phyloP scores from a whole-genome alignment of 305 asterid species.

The Plantago coronopus region DNA sequence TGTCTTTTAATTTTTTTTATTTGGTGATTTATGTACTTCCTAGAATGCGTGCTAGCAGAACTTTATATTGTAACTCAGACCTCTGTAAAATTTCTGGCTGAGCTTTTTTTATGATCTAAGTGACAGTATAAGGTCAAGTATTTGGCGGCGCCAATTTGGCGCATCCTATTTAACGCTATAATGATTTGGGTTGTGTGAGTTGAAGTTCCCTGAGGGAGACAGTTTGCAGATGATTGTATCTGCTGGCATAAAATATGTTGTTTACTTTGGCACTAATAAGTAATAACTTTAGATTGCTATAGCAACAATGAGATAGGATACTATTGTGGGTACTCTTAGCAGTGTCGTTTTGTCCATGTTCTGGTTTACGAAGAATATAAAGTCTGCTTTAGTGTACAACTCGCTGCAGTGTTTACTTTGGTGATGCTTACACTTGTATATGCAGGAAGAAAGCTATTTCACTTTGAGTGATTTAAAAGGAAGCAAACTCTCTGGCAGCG shows the following conservation, averaged over 20 bases:
- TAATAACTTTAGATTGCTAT: not conserved
- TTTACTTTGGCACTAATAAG: conserved; percentile 13
- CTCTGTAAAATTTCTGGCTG: conserved; percentile 17
- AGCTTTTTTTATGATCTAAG: not conserved
- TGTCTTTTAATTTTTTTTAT: not conserved
- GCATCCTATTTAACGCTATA: not conserved
- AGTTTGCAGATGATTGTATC: conserved; percentile 5
- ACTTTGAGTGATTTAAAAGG: conserved; percentile 76
- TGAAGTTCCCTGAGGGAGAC: not conserved
- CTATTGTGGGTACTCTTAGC: not conserved
- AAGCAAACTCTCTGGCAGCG: conserved; percentile 83
- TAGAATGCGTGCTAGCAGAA: not conserved
- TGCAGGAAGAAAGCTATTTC: conserved; percentile 82
- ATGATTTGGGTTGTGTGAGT: conserved; percentile 1
- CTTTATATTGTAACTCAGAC: conserved; percentile 2
- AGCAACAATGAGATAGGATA: conserved; percentile 11
- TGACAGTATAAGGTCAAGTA: no score
- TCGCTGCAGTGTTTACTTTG: conserved; percentile 3
- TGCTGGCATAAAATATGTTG: conserved; percentile 17
- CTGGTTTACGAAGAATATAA: conserved; percentile 15
- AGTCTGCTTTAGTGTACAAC: conserved; percentile 10
- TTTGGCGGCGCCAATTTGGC: no score
- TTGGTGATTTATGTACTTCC: no score
- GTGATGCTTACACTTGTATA: conserved; percentile 24
- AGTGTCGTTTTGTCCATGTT: not conserved